Evolutionary conservation across 2,329 filamentous ascomycete genomes (phyloP).

Genomic region (Fusarium succisae): DNA sequence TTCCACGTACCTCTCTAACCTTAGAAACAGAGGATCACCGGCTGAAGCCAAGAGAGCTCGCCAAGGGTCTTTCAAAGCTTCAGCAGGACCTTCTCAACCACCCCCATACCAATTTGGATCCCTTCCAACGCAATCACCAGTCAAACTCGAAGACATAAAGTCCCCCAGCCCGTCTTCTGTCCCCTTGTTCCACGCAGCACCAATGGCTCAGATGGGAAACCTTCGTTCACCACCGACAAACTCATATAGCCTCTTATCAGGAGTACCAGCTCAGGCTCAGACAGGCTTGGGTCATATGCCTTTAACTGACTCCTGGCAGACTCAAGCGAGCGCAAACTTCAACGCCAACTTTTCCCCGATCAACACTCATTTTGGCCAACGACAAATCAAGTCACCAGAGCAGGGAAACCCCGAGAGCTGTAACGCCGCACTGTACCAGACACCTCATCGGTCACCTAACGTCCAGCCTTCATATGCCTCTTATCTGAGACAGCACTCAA

Average conservation of each 20-base stretch:
- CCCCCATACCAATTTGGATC: not conserved
- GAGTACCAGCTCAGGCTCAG: not conserved
- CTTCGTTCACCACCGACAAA: not conserved
- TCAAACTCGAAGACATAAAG: not conserved
- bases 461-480: not conserved
- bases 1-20: not conserved
- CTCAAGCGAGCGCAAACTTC: not conserved
- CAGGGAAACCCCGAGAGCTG: not conserved
- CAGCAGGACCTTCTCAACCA: not conserved
- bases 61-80: not conserved
- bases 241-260: not conserved
- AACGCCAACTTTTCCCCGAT: slow-evolving; percentile 1
- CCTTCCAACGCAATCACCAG: not conserved
- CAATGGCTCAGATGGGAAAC: not conserved
- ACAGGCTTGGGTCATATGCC: not conserved
- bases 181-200: not conserved
- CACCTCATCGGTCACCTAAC: not conserved
- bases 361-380: slow-evolving; percentile 2
- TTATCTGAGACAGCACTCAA: not conserved
- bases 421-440: not conserved
- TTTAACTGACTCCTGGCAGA: not conserved
- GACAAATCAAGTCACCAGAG: not conserved
- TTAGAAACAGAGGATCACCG: not conserved
- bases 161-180: not conserved
- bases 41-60: not conserved